Evolutionary conservation across 2,329 filamentous ascomycete species (phyloP).

Genomic region (Exserohilum rostratum): DNA sequence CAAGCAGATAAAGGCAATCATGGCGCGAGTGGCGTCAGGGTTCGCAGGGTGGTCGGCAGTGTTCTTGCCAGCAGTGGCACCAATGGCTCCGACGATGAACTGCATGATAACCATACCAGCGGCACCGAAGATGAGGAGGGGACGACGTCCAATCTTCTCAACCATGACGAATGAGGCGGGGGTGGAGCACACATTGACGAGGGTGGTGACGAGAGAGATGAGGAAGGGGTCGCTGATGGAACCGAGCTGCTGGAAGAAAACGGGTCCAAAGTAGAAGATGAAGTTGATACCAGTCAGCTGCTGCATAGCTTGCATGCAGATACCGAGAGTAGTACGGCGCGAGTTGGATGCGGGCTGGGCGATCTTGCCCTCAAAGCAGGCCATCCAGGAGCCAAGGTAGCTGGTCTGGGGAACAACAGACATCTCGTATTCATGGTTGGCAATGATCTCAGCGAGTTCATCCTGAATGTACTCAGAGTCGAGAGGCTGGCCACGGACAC

Average conservation of each 20-base stretch:
- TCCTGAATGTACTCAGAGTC: slow-evolving; percentile 79
- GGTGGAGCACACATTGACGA: slow-evolving; percentile 86
- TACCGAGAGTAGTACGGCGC: slow-evolving; percentile 56
- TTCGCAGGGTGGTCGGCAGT: slow-evolving; percentile 47
- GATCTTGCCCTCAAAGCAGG: slow-evolving; percentile 64
- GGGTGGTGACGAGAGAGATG: slow-evolving; percentile 82
- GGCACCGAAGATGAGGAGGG: slow-evolving; percentile 78
- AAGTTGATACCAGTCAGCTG: slow-evolving; percentile 86
- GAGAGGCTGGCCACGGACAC: slow-evolving; percentile 74
- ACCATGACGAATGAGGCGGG: slow-evolving; percentile 85
- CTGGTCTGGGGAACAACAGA: slow-evolving; percentile 53
- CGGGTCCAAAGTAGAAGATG: slow-evolving; percentile 65
- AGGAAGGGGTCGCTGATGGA: slow-evolving; percentile 77
- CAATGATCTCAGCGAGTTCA: slow-evolving; percentile 85
- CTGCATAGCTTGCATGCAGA: slow-evolving; percentile 58
- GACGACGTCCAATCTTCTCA: slow-evolving; percentile 80
- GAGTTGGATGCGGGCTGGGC: slow-evolving; percentile 58
- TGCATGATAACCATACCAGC: slow-evolving; percentile 83
- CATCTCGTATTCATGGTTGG: slow-evolving; percentile 89
- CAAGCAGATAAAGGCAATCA: slow-evolving; percentile 90
- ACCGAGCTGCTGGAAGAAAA: slow-evolving; percentile 80
- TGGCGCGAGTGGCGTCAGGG: slow-evolving; percentile 40
- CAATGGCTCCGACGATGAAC: slow-evolving; percentile 79
- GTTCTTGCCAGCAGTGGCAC: slow-evolving; percentile 46
- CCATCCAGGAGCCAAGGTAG: slow-evolving; percentile 64